These are phyloP conservation scores for Pseudopithomyces chartarum DNA, from an alignment of 2,329 filamentous ascomycete species.

Conservation along the genomic window DNA sequence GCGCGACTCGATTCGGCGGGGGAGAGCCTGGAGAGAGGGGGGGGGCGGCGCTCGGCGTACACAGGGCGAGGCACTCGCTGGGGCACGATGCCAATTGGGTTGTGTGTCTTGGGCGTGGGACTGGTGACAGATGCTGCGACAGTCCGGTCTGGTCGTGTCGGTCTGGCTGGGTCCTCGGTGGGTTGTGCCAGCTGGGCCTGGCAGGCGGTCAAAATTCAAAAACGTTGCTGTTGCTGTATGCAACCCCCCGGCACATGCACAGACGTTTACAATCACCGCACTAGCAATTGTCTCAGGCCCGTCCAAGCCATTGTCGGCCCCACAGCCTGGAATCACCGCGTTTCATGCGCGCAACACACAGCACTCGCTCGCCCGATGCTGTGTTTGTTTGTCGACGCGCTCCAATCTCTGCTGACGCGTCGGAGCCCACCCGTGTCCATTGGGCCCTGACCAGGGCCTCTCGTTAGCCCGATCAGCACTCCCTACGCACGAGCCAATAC, in stretches of 20 bases:
- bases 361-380: neutral
- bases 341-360: neutral
- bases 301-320: neutral
- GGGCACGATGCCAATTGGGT: constrained; percentile 1
- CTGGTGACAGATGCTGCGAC: neutral
- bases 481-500: too few species aligned
- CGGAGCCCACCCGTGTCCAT: neutral
- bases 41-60: neutral
- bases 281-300: neutral
- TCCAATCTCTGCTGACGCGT: neutral
- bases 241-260: neutral
- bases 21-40: neutral
- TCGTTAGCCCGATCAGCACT: neutral
- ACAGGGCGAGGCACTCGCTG: too few species aligned
- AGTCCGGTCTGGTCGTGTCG: neutral
- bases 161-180: neutral
- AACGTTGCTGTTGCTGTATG: neutral
- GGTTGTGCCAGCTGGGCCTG: neutral
- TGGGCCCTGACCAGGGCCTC: neutral
- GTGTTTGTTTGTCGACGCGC: neutral
- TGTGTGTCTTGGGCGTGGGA: neutral
- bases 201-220: neutral
- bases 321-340: constrained; percentile 1
- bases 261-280: neutral
- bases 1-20: neutral